Evolutionary conservation across 331 rosid species (phyloP).

Genomic region (Stylosanthes scabra): DNA sequence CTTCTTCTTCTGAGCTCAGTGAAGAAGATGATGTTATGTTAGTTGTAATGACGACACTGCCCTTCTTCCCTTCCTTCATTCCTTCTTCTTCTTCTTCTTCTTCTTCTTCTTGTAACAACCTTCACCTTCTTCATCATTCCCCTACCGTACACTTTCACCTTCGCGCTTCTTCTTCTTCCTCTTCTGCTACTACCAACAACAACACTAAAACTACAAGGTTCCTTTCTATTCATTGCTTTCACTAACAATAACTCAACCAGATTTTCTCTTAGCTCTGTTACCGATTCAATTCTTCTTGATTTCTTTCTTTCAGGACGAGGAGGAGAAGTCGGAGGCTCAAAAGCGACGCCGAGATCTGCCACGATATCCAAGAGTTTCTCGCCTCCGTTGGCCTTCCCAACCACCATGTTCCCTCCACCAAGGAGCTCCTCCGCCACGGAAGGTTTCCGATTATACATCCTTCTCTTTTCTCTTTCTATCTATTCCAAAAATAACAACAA

Average conservation of each 20-base stretch:
- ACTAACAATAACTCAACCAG: too few relatives aligned
- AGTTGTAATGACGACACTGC: background rate
- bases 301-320: conserved; percentile 44
- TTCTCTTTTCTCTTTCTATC: background rate
- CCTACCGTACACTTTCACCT: background rate
- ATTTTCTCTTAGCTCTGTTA: too few relatives aligned
- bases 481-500: background rate
- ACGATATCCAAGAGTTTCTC: conserved; percentile 68
- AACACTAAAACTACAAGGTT: conserved; percentile 51
- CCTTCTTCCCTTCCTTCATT: background rate
- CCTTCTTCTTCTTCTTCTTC: background rate
- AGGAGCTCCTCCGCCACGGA: conserved; percentile 81
- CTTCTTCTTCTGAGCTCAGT: too few relatives aligned
- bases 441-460: conserved; percentile 51
- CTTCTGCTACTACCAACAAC: background rate
- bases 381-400: conserved; percentile 67
- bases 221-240: background rate
- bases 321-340: conserved; percentile 58
- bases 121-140: background rate
- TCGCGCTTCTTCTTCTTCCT: background rate
- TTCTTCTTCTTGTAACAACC: background rate
- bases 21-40: background rate
- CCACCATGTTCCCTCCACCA: conserved; percentile 73
- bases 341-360: conserved; percentile 77
- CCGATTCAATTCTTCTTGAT: conserved; percentile 5